Percentiles rank a stretch among this genome's conserved stretches.
Evolutionary conservation across 208 protist genomes (phyloP).

Genomic region (Wallacemonas sp.): DNA sequence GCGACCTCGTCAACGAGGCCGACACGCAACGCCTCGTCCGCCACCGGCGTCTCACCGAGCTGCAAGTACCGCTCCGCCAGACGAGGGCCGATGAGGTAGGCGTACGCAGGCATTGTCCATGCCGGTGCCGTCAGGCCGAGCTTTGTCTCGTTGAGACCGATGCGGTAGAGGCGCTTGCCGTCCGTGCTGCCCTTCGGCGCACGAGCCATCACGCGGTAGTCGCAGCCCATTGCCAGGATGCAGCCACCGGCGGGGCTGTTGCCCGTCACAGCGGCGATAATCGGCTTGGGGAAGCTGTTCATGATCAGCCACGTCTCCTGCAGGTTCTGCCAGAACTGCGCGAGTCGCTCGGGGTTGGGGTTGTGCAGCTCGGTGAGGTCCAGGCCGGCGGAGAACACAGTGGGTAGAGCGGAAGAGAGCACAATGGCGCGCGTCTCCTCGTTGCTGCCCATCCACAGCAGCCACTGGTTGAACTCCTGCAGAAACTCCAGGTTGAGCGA

Average conservation of each 20-base stretch:
- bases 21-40: conserved; percentile 57
- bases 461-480: conserved; percentile 80
- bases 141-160: conserved; percentile 83
- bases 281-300: conserved; percentile 77
- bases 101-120: conserved; percentile 76
- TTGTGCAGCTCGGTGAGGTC: conserved; percentile 77
- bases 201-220: conserved; percentile 78
- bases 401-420: conserved; percentile 65
- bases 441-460: conserved; percentile 80
- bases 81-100: conserved; percentile 62
- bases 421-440: conserved; percentile 68
- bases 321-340: conserved; percentile 62
- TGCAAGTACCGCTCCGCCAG: conserved; percentile 75
- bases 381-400: conserved; percentile 77
- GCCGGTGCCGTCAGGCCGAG: conserved; percentile 61
- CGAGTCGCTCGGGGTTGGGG: conserved; percentile 60
- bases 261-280: conserved; percentile 76
- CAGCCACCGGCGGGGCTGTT: conserved; percentile 75
- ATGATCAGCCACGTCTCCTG: conserved; percentile 85
- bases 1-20: conserved; percentile 71
- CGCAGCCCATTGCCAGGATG: conserved; percentile 74
- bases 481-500: conserved; percentile 71
- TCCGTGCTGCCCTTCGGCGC: conserved; percentile 40
- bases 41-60: conserved; percentile 68
- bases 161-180: conserved; percentile 55